A percentile compares a stretch with the other conserved stretches of the same genome.
phyloP scores from a whole-genome alignment of 305 asterid genomes.

The Fraxinus velutina region DNA sequence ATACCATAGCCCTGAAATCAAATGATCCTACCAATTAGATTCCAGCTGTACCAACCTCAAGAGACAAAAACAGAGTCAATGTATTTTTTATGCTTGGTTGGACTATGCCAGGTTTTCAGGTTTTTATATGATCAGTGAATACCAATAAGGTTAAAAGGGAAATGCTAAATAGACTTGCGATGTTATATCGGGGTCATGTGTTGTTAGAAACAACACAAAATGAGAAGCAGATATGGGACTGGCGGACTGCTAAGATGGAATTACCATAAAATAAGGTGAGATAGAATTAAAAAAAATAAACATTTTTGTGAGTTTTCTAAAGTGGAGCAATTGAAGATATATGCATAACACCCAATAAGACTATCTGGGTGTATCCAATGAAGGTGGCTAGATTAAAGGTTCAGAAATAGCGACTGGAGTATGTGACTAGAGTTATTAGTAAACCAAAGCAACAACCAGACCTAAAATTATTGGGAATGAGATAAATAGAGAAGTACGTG shows the following conservation, averaged over 20 bases:
- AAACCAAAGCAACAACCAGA: not conserved
- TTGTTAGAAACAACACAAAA: not conserved
- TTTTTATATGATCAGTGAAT: not conserved
- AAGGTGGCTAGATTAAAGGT: not conserved
- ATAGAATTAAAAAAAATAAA: not conserved
- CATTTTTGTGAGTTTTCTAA: not conserved
- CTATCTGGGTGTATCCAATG: not conserved
- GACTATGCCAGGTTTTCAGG: not conserved
- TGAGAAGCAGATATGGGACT: not conserved
- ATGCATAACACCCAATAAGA: not conserved
- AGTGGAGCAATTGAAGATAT: not conserved
- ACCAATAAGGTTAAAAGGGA: not conserved
- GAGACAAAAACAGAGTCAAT: slow-evolving; percentile 4
- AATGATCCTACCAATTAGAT: slow-evolving; percentile 16
- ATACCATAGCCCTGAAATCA: slow-evolving; percentile 85
- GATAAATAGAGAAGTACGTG: not conserved
- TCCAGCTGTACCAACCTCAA: not conserved
- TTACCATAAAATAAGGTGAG: not conserved
- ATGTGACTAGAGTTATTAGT: not conserved
- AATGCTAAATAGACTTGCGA: not conserved
- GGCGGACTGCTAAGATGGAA: not conserved
- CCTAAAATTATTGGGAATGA: not conserved
- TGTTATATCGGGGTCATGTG: not conserved
- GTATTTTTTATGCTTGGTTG: not conserved
- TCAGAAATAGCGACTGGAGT: not conserved